These are phyloP conservation scores for Musa balbisiana DNA, from an alignment of 202 grass and related monocot genomes.

Conservation along the genomic window DNA sequence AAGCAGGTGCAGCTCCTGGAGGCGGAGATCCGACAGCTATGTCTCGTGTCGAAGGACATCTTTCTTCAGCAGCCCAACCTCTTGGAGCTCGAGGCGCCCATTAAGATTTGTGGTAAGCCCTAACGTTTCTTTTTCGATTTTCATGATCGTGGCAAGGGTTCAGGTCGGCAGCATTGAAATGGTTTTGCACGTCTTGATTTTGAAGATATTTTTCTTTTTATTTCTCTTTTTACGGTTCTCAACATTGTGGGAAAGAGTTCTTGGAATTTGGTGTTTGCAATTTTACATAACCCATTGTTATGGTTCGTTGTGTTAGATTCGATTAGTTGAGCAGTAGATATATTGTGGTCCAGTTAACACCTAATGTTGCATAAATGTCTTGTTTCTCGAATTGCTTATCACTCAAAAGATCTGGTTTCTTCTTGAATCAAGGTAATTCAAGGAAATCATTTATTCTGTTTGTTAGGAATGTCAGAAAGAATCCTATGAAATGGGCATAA, in stretches of 20 bases:
- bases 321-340: not conserved
- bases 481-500: not conserved
- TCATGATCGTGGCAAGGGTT: not conserved
- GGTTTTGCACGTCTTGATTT: not conserved
- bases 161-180: not conserved
- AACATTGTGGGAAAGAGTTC: not conserved
- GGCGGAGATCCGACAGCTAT: conserved; percentile 17
- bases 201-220: not conserved
- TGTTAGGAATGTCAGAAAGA: not conserved
- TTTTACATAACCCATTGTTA: no score
- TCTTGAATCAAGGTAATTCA: not conserved
- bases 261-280: not conserved
- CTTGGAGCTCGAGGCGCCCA: conserved; percentile 9
- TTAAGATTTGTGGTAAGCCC: conserved; percentile 16
- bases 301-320: not conserved
- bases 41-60: conserved; percentile 7
- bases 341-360: not conserved
- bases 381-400: not conserved
- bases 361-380: not conserved
- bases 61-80: conserved; percentile 22
- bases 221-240: not conserved
- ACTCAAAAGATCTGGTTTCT: not conserved
- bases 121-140: not conserved
- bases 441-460: not conserved
- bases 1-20: conserved; percentile 17